Evolutionary conservation across 345 rosid species (phyloP), one percentile per base, ranked within the genome.

Genomic region (Lenwebbia sp.): DNA sequence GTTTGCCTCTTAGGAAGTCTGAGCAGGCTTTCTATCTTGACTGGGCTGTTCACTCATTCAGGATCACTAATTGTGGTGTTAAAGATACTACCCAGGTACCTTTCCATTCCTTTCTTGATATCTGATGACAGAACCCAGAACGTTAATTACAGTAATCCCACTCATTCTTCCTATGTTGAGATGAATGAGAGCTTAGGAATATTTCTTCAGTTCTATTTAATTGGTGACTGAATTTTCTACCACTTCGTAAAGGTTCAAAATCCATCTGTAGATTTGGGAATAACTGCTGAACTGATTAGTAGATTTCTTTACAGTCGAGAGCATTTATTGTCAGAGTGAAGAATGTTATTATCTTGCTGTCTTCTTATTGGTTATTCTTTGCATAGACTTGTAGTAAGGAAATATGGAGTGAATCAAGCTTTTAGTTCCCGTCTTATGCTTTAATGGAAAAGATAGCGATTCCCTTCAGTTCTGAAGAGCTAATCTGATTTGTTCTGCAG

Each of bases 1-100:
- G 99, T 41, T 89, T 96, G 88, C 99, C 98, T 88, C 96, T 96
- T 28, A 93, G 99, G 96, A 97, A 97, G 87, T 94, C 99, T 0
- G 99, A 97, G 89, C 99, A 96, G 88, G 95, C 98, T 82, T 96
- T 94, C 94, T 97, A 96, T 93, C 91, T 96, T 89, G 96, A 96
- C 37, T 97, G 99, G 99, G 99, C 99, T 14, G 99, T 96, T 54
- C 99, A 95, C 93, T 97, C 99, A 84, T 97, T 97, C 93, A 92
- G 99, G 90, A 97, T 97, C 91, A 96, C 98, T 84, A 97, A 97
- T 88, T 86, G 88, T 50, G 99, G 99, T 49, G 98, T 96, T 40
- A 84, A 90, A 90, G 99, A 97, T 92, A 92, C 98, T 81, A 95
- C 98, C 84, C 99, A 97, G 97, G 98, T 96, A 82, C 86, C 28